phyloP scores from a whole-genome alignment of 1,284 basidiomycete species.

The Golubevia sp. region DNA sequence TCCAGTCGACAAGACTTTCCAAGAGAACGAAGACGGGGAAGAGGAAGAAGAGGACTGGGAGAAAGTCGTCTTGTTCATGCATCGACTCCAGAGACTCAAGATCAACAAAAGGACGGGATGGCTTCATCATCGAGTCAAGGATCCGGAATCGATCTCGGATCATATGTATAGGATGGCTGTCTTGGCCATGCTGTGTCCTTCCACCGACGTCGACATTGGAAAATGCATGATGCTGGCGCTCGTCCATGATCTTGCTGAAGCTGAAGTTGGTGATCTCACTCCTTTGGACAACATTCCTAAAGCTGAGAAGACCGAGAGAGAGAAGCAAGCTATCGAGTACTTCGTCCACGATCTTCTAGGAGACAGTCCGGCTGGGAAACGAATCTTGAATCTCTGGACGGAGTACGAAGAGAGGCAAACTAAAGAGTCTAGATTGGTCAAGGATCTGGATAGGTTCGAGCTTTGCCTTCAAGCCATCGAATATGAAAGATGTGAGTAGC shows the following conservation, averaged over 20 bases:
- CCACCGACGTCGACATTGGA: constrained; percentile 67
- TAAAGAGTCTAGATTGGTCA: constrained; percentile 47
- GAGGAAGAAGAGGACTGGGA: constrained; percentile 28
- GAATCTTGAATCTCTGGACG: constrained; percentile 81
- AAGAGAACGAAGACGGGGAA: constrained; percentile 23
- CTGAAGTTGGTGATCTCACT: constrained; percentile 93
- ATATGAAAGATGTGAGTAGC: constrained; percentile 52
- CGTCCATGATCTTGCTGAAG: constrained; percentile 95
- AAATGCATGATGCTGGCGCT: constrained; percentile 87
- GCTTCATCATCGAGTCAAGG: constrained; percentile 48
- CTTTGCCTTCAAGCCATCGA: constrained; percentile 74
- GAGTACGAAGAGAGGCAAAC: constrained; percentile 55
- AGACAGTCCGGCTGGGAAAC: constrained; percentile 74
- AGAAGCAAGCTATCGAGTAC: constrained; percentile 88
- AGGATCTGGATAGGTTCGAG: constrained; percentile 85
- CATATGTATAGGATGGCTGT: constrained; percentile 98
- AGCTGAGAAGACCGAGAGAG: constrained; percentile 76
- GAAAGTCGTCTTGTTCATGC: constrained; percentile 50
- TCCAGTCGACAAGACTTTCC: constrained; percentile 19
- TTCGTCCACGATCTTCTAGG: constrained; percentile 89
- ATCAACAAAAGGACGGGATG: constrained; percentile 55
- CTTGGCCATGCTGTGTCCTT: constrained; percentile 76
- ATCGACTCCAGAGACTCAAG: constrained; percentile 50
- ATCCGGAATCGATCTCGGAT: constrained; percentile 78
- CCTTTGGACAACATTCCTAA: constrained; percentile 84